A percentile compares a stretch with the other conserved stretches of the same genome.
Evolutionary conservation across 2,329 filamentous ascomycete species (phyloP).

Genomic region (Phialophora tarda): DNA sequence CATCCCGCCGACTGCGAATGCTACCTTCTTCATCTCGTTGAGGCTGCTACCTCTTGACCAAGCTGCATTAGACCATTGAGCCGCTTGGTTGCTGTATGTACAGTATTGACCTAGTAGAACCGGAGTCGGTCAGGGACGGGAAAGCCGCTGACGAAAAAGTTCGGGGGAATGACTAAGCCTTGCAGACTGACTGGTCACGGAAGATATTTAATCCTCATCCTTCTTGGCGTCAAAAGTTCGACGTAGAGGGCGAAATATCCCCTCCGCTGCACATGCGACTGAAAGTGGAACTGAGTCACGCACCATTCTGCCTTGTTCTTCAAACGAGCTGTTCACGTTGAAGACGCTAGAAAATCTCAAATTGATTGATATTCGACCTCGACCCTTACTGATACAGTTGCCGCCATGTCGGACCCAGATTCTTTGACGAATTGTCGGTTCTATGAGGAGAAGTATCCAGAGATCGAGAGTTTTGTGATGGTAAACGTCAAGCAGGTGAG

Average conservation of each 20-base stretch:
- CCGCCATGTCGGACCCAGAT: conserved; percentile 47
- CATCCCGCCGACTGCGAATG: not conserved
- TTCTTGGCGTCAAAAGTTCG: conserved; percentile 6
- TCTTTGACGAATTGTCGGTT: conserved; percentile 96
- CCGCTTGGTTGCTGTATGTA: not conserved
- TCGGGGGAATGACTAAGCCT: not conserved
- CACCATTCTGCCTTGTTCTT: not conserved
- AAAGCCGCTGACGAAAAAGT: not conserved
- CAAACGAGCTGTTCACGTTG: not conserved
- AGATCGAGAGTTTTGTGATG: conserved; percentile 99
- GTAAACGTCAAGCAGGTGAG: conserved; percentile 96
- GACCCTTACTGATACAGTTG: not conserved
- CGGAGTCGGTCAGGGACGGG: not conserved
- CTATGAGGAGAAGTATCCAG: conserved; percentile 96
- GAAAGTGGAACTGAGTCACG: conserved; percentile 11
- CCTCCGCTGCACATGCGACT: conserved; percentile 7
- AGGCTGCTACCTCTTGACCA: not conserved
- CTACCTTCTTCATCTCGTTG: not conserved
- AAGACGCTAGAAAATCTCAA: not conserved
- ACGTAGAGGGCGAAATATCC: conserved; percentile 1
- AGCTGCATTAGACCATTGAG: not conserved
- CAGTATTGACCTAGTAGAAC: not conserved
- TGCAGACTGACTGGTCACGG: not conserved
- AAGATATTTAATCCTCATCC: not conserved
- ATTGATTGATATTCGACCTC: not conserved